Evolutionary conservation across 2,329 filamentous ascomycete species (phyloP), one percentile per base, ranked within the genome.

Genomic region (Pestalotiopsis fici): DNA sequence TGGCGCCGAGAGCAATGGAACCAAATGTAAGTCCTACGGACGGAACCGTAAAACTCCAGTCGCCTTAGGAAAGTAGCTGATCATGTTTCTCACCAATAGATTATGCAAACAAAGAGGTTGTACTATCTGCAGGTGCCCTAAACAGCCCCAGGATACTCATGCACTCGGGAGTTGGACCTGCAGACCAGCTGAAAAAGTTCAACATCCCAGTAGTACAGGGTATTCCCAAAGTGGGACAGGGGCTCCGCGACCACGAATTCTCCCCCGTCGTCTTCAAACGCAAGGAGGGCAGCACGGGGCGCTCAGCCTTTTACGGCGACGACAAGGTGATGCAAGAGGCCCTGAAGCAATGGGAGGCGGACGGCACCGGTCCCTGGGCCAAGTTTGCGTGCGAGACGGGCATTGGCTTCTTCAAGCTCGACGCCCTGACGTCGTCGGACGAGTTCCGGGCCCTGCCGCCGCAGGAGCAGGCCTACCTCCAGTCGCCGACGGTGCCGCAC

Each of bases 371-470:
- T 0, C 72, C 76, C 0, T 82, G 81, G 78, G 72, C 78, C 6
- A 80, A 79, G 65, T 79, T 78, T 37, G 80, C 78, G 3, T 82
- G 80, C 65, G 74, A 78, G 54, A 67, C 77, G 6, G 76, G 77
- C 7, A 80, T 84, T 47, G 83, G 82, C 3, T 85, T 76, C 74
- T 81, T 83, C 73, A 83, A 85, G 73, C 77, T 81, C 0, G 78
- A 82, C 5, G 70, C 71, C 1, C 72, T 88, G 2, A 72, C 77
- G 1, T 65, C 74, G 0, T 81, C 79, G 0, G 70, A 79, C 0
- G 85, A 90, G 71, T 89, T 88, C 73, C 75, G 83, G 54, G 81
- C 76, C 1, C 78, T 91, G 0, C 82, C 86, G 0, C 65, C 69
- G 0, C 66, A 78, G 0, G 78, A 82, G 11, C 81, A 85, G 70